Evolutionary conservation across 2,329 filamentous ascomycete species (phyloP).

Genomic region (Akanthomyces lecanii): DNA sequence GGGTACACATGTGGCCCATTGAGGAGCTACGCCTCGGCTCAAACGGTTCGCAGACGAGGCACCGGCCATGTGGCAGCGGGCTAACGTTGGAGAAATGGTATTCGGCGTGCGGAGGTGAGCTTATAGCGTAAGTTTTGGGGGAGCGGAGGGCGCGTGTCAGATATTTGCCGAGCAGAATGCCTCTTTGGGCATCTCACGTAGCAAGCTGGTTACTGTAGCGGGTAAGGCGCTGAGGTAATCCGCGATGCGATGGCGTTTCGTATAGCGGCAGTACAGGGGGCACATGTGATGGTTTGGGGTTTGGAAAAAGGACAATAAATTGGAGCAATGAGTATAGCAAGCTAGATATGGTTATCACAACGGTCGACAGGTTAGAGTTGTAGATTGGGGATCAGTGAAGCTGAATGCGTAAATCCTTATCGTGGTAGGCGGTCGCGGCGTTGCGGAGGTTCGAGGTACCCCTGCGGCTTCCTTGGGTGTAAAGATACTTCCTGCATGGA

Average conservation of each 20-base stretch:
- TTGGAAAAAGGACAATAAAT: background rate
- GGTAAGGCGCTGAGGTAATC: constrained; percentile 12
- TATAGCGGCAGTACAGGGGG: background rate
- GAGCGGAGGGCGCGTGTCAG: background rate
- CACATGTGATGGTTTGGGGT: background rate
- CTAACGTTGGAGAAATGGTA: background rate
- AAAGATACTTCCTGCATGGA: background rate
- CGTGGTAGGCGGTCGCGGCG: background rate
- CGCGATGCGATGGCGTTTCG: background rate
- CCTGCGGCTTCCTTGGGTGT: background rate
- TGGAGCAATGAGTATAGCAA: background rate
- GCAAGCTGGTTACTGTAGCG: background rate
- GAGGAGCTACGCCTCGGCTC: background rate
- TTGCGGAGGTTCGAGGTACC: background rate
- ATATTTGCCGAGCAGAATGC: constrained; percentile 2
- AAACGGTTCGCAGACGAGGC: background rate
- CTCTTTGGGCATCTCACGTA: constrained; percentile 1
- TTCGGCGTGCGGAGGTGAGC: background rate
- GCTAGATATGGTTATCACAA: background rate
- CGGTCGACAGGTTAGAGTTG: no score
- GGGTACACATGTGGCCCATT: background rate
- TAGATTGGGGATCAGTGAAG: background rate
- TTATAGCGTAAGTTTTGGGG: background rate
- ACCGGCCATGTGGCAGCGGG: background rate
- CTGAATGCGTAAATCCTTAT: background rate